These are phyloP conservation scores for Aegilops umbellulata DNA, from an alignment of 176 grass and related monocot genomes.

Conservation along the genomic window DNA sequence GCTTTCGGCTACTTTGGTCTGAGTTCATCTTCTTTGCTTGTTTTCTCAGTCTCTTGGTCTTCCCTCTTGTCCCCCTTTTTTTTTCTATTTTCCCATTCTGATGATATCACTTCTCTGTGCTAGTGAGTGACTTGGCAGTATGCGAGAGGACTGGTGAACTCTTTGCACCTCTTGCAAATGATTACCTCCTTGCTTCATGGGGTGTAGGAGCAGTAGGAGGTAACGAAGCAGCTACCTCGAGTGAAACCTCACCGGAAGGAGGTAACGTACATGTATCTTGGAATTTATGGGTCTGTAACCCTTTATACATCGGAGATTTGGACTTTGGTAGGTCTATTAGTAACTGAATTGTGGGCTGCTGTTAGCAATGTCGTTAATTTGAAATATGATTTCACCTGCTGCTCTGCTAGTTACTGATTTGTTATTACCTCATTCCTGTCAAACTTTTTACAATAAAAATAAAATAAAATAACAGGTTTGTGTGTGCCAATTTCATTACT, in stretches of 20 bases:
- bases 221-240: neutral
- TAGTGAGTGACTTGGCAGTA: slow-evolving; percentile 14
- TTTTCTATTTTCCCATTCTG: neutral
- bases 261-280: slow-evolving; percentile 10
- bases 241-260: neutral
- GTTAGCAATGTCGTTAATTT: neutral
- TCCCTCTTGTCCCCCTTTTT: neutral
- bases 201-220: neutral
- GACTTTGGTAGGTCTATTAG: neutral
- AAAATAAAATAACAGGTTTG: neutral
- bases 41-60: neutral
- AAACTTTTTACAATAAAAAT: neutral
- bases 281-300: neutral
- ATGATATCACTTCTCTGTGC: slow-evolving; percentile 10
- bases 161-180: neutral
- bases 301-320: neutral
- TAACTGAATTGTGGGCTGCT: neutral
- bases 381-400: neutral
- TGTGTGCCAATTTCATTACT: neutral
- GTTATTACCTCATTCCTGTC: neutral
- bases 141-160: neutral
- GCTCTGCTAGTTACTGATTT: neutral
- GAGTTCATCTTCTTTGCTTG: neutral
- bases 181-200: neutral
- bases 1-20: neutral